Evolutionary conservation across 495 filamentous ascomycete genomes (phyloP), one percentile per base, ranked within the genome.

Genomic region (Penicillium daleae): DNA sequence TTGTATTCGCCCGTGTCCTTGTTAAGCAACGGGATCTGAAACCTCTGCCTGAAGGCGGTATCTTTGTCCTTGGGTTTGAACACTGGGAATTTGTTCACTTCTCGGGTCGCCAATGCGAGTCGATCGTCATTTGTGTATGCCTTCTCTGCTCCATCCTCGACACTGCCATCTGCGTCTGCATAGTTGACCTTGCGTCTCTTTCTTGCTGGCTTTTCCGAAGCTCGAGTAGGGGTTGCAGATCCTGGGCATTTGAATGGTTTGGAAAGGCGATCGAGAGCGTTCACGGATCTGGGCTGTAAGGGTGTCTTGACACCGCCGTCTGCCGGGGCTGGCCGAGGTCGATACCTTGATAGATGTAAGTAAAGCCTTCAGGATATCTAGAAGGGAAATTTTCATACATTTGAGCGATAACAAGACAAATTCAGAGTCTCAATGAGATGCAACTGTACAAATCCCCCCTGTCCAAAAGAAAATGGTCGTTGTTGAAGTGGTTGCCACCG

Each of bases 161-260:
- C 81, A 40, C 65, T 73, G 37, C 86, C 91, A 73, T 93, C 94
- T 21, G 92, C 91, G 48, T 88, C 91, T 39, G 85, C 85, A 77
- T 99, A 99, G 68, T 92, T 92, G 52, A 99, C 85, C 80, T 92
- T 98, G 58, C 92, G 84, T 65, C 88, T 82, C 75, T 99, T 99
- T 39, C 95, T 84, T 15, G 88, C 79, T 3, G 96, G 96, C 42
- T 96, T 90, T 9, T 91, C 90, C 2, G 90, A 90, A n/a, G 83
- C 77, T 32, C 91, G 85, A 27, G 83, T 86, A 0, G 86, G 80
- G 0, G 84, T 89, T 7, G 92, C 90, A 9, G 89, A 88, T 27
- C 93, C 92, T 15, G 95, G 95, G 64, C 94, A 97, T 85, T 90
- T 95, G 78, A 99, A 99, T 3, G 95, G 95, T 66, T 87, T 92